These are phyloP conservation scores for Huntiella abstrusa DNA, from an alignment of 2,329 filamentous ascomycete genomes.

Conservation along the genomic window DNA sequence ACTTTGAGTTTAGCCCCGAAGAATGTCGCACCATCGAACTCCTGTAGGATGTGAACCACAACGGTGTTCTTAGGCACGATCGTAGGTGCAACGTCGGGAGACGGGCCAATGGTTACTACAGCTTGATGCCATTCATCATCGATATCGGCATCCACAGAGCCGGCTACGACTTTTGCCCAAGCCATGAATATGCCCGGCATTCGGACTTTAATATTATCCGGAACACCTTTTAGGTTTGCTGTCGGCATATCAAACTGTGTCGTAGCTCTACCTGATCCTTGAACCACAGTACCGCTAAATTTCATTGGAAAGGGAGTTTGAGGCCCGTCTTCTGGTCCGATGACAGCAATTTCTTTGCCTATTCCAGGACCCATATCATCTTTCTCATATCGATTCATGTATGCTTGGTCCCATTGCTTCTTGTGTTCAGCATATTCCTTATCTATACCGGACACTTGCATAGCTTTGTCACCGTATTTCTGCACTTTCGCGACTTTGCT, in stretches of 20 bases:
- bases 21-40: conserved; percentile 26
- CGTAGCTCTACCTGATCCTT: conserved; percentile 24
- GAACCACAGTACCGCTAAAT: conserved; percentile 29
- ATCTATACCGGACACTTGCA: conserved; percentile 16
- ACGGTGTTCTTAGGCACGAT: conserved; percentile 32
- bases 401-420: conserved; percentile 16
- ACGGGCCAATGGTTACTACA: conserved; percentile 36
- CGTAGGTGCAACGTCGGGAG: conserved; percentile 25
- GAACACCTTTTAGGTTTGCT: conserved; percentile 32
- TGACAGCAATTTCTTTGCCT: conserved; percentile 15
- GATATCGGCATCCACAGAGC: neutral
- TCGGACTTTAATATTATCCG: conserved; percentile 31
- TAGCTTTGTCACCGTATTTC: conserved; percentile 16
- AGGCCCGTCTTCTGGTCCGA: conserved; percentile 33
- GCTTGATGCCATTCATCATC: conserved; percentile 34
- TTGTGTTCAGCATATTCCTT: conserved; percentile 15
- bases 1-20: conserved; percentile 29
- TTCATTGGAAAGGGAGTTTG: conserved; percentile 32
- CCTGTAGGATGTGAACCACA: conserved; percentile 33
- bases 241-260: conserved; percentile 30
- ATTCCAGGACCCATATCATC: neutral
- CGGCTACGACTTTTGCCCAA: conserved; percentile 33
- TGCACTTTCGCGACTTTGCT: conserved; percentile 17
- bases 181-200: conserved; percentile 46
- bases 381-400: conserved; percentile 1